Evolutionary conservation across 2,329 filamentous ascomycete species (phyloP).

Genomic region (Verticillium zaregamsianum): DNA sequence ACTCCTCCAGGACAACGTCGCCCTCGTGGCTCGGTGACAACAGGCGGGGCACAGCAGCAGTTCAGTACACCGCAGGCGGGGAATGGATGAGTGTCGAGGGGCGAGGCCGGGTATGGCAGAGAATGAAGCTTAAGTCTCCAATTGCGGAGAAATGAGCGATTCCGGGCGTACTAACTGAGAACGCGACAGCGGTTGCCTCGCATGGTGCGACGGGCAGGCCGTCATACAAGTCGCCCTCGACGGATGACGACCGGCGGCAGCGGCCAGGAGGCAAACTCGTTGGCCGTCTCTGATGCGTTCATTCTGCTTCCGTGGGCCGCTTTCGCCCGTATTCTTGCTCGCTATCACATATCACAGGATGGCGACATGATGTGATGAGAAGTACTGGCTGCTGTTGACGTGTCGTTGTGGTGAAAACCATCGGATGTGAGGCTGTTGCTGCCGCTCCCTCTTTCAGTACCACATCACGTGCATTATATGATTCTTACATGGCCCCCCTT

Average conservation of each 20-base stretch:
- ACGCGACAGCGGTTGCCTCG: constrained; percentile 8
- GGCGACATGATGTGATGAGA: background rate
- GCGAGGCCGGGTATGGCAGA: background rate
- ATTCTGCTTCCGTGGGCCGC: background rate
- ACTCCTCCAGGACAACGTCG: background rate
- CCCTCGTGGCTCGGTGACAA: constrained; percentile 1
- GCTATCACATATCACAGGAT: background rate
- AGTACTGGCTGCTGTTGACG: background rate
- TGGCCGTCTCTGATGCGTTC: background rate
- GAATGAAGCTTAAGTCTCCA: constrained; percentile 4
- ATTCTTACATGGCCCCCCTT: too few species aligned
- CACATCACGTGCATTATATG: background rate
- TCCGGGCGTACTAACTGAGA: constrained; percentile 7
- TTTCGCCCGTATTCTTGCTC: background rate
- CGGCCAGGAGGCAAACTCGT: background rate
- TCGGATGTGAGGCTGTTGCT: background rate
- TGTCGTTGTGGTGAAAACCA: background rate
- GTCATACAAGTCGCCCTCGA: constrained; percentile 11
- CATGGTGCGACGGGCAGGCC: constrained; percentile 6
- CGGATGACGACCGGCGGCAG: background rate
- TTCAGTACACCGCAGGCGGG: background rate
- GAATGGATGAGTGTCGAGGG: background rate
- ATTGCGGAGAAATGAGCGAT: constrained; percentile 1
- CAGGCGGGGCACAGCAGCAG: background rate
- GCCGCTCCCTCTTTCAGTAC: background rate